These are phyloP conservation scores for Paecilomyces formosus DNA, from an alignment of 2,329 filamentous ascomycete genomes.

Conservation along the genomic window DNA sequence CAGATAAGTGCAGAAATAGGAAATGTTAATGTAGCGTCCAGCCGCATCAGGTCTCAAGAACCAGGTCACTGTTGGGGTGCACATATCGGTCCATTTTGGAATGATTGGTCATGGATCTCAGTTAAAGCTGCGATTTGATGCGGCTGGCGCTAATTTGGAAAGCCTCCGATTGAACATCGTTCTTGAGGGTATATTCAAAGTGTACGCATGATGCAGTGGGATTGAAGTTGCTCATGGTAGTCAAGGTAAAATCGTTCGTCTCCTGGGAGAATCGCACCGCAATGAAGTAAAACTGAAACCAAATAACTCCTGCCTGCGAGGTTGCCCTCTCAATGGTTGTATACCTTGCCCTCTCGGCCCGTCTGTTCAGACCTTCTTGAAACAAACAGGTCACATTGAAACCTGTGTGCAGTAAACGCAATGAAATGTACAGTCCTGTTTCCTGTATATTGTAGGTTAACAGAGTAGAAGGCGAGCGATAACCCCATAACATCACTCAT, in stretches of 20 bases:
- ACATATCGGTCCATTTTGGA: background rate
- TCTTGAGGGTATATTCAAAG: background rate
- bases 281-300: background rate
- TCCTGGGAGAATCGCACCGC: background rate
- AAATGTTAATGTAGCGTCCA: background rate
- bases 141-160: background rate
- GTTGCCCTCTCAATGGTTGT: conserved; percentile 2
- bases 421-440: conserved; percentile 1
- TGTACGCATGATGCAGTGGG: background rate
- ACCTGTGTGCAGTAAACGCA: conserved; percentile 7
- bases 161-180: background rate
- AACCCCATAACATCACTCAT: conserved; percentile 8
- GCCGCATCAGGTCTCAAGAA: background rate
- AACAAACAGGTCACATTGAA: conserved; percentile 3
- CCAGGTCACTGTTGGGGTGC: background rate
- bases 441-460: background rate
- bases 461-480: conserved; percentile 2
- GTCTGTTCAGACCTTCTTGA: conserved; percentile 6
- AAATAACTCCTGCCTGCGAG: background rate
- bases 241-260: background rate
- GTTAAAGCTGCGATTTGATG: background rate
- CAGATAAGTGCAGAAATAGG: background rate
- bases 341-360: background rate
- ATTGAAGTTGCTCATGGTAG: background rate
- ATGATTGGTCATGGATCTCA: background rate